phyloP scores from a whole-genome alignment of 169 alveolate genomes.

The Theileria equi region DNA sequence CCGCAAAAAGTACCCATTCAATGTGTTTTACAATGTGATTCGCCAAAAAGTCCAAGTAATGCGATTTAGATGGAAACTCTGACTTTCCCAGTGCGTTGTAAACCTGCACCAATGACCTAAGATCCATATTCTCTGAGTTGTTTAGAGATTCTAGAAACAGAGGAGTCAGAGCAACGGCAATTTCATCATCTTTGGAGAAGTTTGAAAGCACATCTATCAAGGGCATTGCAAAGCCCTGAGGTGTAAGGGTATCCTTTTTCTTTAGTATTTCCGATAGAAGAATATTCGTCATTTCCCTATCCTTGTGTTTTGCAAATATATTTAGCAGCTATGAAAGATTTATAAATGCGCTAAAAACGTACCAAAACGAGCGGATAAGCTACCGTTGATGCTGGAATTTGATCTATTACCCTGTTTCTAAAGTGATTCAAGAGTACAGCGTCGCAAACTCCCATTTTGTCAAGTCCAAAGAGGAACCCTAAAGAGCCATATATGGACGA shows the following conservation, averaged over 20 bases:
- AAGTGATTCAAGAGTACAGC: background rate
- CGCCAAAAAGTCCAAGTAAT: conserved; percentile 2
- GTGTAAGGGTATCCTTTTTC: conserved; percentile 1
- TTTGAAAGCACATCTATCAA: conserved; percentile 7
- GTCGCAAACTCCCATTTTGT: conserved; percentile 30
- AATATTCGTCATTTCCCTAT: conserved; percentile 1
- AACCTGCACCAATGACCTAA: conserved; percentile 26
- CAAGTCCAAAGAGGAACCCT: conserved; percentile 36
- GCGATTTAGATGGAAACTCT: background rate
- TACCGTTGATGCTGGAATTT: conserved; percentile 15
- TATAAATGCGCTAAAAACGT: background rate
- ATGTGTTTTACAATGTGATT: background rate
- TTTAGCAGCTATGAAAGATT: conserved; percentile 2
- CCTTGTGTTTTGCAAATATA: conserved; percentile 8
- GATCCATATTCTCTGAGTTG: conserved; percentile 22
- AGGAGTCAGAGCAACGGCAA: conserved; percentile 6
- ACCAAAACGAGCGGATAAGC: conserved; percentile 51
- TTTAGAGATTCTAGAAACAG: conserved; percentile 10
- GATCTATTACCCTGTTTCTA: background rate
- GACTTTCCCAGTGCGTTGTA: conserved; percentile 10
- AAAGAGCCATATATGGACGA: background rate
- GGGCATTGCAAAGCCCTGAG: conserved; percentile 33
- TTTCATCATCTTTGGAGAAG: conserved; percentile 1
- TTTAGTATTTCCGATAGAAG: conserved; percentile 8
- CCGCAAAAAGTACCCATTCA: background rate